phyloP scores from a whole-genome alignment of 176 grass and related monocot genomes.

The Calamus simplicifolius region DNA sequence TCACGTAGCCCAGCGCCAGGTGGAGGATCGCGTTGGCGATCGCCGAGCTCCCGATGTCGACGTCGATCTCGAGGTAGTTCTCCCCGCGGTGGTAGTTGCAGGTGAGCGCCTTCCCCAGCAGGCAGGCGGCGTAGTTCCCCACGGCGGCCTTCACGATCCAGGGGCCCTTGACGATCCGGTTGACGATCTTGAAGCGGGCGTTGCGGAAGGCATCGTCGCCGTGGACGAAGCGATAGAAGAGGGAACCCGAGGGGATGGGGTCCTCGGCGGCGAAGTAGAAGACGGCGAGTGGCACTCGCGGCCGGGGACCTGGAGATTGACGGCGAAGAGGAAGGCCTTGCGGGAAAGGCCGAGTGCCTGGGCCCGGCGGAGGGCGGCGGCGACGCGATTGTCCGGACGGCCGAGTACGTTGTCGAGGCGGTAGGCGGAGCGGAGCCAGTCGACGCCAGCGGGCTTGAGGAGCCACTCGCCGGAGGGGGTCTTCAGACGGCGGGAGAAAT shows the following conservation, averaged over 20 bases:
- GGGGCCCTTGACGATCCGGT: conserved; percentile 91
- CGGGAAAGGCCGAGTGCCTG: conserved; percentile 39
- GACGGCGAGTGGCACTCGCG: conserved; percentile 81
- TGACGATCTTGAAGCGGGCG: conserved; percentile 96
- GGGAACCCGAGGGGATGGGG: conserved; percentile 61
- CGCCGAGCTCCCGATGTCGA: conserved; percentile 88
- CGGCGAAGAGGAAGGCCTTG: conserved; percentile 67
- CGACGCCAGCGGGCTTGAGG: conserved; percentile 80
- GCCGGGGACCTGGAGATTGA: conserved; percentile 90
- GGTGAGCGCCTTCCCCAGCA: conserved; percentile 89
- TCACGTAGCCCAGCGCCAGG: conserved; percentile 71
- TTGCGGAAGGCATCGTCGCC: conserved; percentile 90
- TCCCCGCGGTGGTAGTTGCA: conserved; percentile 84
- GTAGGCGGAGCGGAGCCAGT: conserved; percentile 70
- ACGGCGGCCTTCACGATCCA: conserved; percentile 85
- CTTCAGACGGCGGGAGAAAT: conserved; percentile 53
- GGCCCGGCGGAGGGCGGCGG: conserved; percentile 53
- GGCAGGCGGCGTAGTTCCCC: conserved; percentile 83
- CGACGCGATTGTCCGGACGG: conserved; percentile 55
- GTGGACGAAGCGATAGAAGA: conserved; percentile 70
- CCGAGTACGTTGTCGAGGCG: conserved; percentile 79
- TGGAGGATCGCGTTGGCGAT: conserved; percentile 82
- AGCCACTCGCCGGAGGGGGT: conserved; percentile 50
- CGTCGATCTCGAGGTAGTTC: conserved; percentile 95
- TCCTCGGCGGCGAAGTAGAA: conserved; percentile 86